phyloP scores from a whole-genome alignment of 257 asterid species.

The Gardenia jasminoides region DNA sequence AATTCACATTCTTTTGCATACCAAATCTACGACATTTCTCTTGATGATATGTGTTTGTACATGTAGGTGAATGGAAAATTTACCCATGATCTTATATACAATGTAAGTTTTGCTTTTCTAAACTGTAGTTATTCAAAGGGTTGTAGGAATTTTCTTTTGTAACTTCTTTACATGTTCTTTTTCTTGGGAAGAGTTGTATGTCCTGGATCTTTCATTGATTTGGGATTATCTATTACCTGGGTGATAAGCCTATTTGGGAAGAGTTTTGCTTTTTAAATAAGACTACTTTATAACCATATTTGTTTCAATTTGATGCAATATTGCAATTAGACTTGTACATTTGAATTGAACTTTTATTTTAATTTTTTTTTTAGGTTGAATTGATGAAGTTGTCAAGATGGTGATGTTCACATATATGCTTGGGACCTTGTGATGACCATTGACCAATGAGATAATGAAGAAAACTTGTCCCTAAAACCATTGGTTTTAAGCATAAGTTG shows the following conservation, averaged over 20 bases:
- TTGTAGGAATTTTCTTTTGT: not conserved
- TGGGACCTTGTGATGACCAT: too few species aligned
- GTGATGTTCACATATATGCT: too few species aligned
- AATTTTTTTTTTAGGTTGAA: too few species aligned
- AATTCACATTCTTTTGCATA: not conserved
- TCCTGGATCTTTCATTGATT: not conserved
- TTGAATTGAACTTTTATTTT: too few species aligned
- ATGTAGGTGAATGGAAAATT: constrained; percentile 93
- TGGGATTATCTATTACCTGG: not conserved
- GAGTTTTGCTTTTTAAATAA: too few species aligned
- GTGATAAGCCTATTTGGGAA: constrained; percentile 1
- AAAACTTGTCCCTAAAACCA: too few species aligned
- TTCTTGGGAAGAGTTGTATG: not conserved
- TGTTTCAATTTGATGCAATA: too few species aligned
- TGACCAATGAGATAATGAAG: too few species aligned
- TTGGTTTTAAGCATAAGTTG: too few species aligned
- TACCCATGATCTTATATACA: constrained; percentile 69
- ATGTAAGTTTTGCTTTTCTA: constrained; percentile 52
- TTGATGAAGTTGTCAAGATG: too few species aligned
- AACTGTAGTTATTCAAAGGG: not conserved
- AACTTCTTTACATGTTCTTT: not conserved
- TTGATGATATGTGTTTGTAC: constrained; percentile 24
- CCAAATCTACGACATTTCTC: constrained; percentile 5
- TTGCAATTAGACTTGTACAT: too few species aligned
- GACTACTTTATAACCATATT: too few species aligned